Evolutionary conservation across 305 asterid genomes (phyloP).

Genomic region (Solanum hybrid): DNA sequence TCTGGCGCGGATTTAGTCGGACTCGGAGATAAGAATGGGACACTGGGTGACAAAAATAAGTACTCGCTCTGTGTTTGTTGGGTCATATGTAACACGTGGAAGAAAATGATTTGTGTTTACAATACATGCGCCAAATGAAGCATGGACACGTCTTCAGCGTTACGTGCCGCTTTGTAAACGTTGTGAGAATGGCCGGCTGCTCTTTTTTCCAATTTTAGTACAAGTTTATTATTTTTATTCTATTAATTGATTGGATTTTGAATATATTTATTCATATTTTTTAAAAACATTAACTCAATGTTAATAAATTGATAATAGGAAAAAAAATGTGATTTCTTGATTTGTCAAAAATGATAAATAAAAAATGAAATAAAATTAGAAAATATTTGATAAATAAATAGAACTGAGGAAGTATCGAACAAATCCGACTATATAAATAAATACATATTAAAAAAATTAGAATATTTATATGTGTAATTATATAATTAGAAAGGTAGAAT

Average conservation of each 20-base stretch:
- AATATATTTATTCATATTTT: background rate
- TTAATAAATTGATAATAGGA: background rate
- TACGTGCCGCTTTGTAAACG: background rate
- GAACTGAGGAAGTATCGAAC: background rate
- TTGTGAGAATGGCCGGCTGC: background rate
- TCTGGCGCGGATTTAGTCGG: accelerated
- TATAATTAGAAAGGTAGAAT: too few species aligned
- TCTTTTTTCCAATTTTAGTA: background rate
- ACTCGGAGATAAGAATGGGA: too few species aligned
- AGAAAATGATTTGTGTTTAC: background rate
- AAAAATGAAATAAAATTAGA: too few species aligned
- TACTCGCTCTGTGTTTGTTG: background rate
- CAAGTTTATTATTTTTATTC: background rate
- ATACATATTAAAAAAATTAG: too few species aligned
- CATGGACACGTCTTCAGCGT: background rate
- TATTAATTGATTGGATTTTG: background rate
- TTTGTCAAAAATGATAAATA: background rate
- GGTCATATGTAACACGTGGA: background rate
- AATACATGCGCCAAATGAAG: background rate
- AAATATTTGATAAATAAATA: too few species aligned
- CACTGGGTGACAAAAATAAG: background rate
- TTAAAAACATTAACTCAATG: too few species aligned
- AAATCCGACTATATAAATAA: background rate
- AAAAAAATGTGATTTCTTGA: background rate
- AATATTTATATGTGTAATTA: background rate